Conservation (phyloP, 2,329 filamentous ascomycete genomes). For the Neonectria hederae region DNA sequence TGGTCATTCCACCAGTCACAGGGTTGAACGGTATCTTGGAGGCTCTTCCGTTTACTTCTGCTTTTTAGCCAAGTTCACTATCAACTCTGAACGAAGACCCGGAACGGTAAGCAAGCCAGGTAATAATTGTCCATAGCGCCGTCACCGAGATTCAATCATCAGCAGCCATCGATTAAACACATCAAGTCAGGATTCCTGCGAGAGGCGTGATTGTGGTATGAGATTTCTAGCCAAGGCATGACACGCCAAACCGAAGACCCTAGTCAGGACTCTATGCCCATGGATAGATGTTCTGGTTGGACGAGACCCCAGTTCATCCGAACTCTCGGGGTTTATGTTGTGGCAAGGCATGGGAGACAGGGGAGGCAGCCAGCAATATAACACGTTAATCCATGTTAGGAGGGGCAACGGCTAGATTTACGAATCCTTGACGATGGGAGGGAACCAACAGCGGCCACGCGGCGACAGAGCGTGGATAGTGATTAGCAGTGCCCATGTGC, state of each 20-base stretch:
- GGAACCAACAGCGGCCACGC: neutral
- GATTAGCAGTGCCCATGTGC: too few species aligned
- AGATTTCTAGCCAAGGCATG: constrained; percentile 6
- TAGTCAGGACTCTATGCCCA: neutral
- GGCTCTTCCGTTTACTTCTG: neutral
- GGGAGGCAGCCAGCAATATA: neutral
- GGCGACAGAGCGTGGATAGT: neutral
- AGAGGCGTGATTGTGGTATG: constrained; percentile 13
- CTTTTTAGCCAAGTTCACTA: too few species aligned
- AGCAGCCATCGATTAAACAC: neutral
- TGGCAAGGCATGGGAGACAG: neutral
- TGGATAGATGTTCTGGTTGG: neutral
- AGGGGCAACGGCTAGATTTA: neutral
- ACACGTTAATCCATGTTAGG: neutral
- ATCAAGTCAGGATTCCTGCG: neutral
- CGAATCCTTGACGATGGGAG: neutral
- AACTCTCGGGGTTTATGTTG: neutral
- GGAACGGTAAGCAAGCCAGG: too few species aligned
- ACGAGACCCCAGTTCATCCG: neutral
- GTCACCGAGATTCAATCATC: neutral
- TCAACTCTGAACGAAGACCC: too few species aligned
- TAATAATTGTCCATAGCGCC: neutral
- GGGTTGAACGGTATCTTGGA: neutral
- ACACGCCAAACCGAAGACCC: neutral
- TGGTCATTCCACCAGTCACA: neutral